phyloP scores from a whole-genome alignment of 2,329 filamentous ascomycete species.

The Cytospora leucostoma region DNA sequence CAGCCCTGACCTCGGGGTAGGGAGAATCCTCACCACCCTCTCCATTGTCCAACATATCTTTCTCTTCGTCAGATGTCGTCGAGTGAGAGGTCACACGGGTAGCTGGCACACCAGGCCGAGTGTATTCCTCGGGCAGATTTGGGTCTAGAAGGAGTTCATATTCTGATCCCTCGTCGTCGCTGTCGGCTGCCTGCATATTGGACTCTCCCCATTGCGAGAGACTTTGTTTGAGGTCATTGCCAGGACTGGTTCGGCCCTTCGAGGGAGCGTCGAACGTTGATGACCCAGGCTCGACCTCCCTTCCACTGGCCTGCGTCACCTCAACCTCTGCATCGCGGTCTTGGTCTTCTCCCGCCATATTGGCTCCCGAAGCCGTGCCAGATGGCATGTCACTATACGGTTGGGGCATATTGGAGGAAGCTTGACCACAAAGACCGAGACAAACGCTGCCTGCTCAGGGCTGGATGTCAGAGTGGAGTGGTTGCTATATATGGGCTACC shows the following conservation, averaged over 20 bases:
- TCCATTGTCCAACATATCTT: conserved; percentile 33
- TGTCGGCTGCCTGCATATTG: conserved; percentile 38
- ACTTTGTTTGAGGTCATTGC: conserved; percentile 40
- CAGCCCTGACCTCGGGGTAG: conserved; percentile 66
- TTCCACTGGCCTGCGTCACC: conserved; percentile 35
- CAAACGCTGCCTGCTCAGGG: conserved; percentile 24
- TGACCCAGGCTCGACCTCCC: conserved; percentile 32
- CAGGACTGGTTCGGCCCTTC: conserved; percentile 31
- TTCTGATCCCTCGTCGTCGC: conserved; percentile 52
- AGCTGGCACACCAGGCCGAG: conserved; percentile 35
- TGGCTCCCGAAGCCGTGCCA: conserved; percentile 34
- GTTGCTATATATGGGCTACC: conserved; percentile 33
- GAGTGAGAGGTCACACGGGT: conserved; percentile 16
- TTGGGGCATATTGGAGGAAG: conserved; percentile 36
- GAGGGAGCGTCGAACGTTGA: conserved; percentile 25
- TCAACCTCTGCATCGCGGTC: conserved; percentile 34
- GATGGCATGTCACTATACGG: conserved; percentile 37
- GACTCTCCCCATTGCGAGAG: conserved; percentile 46
- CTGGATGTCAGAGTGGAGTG: conserved; percentile 20
- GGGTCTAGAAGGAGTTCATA: conserved; percentile 60
- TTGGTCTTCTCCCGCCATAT: conserved; percentile 33
- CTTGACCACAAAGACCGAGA: conserved; percentile 28
- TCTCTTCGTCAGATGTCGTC: conserved; percentile 31
- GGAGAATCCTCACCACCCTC: conserved; percentile 59
- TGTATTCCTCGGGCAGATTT: conserved; percentile 49